These are phyloP conservation scores for Hypoxylon fuscum DNA, from an alignment of 495 filamentous ascomycete species.

Conservation along the genomic window DNA sequence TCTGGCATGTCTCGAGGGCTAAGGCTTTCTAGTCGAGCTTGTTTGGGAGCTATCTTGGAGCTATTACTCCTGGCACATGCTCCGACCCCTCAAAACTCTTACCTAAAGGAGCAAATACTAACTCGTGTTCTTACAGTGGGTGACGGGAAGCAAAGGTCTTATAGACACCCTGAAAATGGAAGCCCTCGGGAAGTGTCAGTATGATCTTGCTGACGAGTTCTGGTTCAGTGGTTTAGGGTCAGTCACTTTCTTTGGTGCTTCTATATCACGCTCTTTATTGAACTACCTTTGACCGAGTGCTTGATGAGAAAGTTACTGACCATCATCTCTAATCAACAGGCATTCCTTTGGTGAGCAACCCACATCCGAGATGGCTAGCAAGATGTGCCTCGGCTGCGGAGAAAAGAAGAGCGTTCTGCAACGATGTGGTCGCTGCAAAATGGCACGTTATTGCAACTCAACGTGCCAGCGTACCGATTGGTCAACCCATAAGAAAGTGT, in stretches of 20 bases:
- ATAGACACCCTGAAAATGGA: neutral
- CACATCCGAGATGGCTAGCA: slow-evolving; percentile 15
- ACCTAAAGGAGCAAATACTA: too few species aligned
- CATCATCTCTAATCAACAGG: slow-evolving; percentile 5
- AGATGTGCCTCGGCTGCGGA: slow-evolving; percentile 24
- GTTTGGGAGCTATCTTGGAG: too few species aligned
- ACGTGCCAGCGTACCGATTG: slow-evolving; percentile 21
- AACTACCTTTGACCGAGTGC: too few species aligned
- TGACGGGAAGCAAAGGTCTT: slow-evolving; percentile 19
- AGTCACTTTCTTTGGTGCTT: slow-evolving; percentile 13
- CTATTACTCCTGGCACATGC: too few species aligned
- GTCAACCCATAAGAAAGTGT: slow-evolving; percentile 22
- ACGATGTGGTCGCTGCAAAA: slow-evolving; percentile 18
- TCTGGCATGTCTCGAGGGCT: too few species aligned
- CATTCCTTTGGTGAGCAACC: slow-evolving; percentile 19
- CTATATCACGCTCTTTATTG: too few species aligned
- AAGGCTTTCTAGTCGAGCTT: too few species aligned
- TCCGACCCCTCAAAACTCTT: too few species aligned
- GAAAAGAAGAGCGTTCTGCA: slow-evolving; percentile 1
- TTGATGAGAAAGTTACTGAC: too few species aligned
- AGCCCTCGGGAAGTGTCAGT: neutral
- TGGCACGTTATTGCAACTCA: slow-evolving; percentile 27
- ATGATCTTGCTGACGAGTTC: slow-evolving; percentile 24
- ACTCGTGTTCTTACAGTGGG: too few species aligned
- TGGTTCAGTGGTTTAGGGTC: slow-evolving; percentile 38